phyloP scores from a whole-genome alignment of 2,329 filamentous ascomycete species.

The Colletotrichum lupini region DNA sequence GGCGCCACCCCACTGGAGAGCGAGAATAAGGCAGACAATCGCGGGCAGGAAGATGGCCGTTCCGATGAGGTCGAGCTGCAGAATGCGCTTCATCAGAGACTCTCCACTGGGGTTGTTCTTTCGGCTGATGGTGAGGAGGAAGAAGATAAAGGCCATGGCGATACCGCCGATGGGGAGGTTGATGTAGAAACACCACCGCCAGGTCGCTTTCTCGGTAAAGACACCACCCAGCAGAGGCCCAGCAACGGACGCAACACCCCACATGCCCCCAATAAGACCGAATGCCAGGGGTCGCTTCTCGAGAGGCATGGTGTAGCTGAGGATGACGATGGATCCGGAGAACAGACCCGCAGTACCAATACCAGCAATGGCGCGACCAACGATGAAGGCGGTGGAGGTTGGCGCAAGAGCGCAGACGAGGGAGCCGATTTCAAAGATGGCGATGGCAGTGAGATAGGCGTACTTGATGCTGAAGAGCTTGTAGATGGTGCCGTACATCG shows the following conservation, averaged over 20 bases:
- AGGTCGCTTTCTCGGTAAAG: slow-evolving; percentile 60
- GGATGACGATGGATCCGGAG: slow-evolving; percentile 60
- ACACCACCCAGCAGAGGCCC: slow-evolving; percentile 63
- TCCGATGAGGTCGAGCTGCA: slow-evolving; percentile 66
- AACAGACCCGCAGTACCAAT: slow-evolving; percentile 63
- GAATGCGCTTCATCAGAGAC: slow-evolving; percentile 50
- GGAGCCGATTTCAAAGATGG: slow-evolving; percentile 57
- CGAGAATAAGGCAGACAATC: slow-evolving; percentile 64
- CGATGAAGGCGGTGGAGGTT: slow-evolving; percentile 59
- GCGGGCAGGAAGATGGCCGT: slow-evolving; percentile 62
- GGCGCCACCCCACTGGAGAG: slow-evolving; percentile 67
- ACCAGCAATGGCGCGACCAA: slow-evolving; percentile 63
- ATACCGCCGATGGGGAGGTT: slow-evolving; percentile 59
- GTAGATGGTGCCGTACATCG: slow-evolving; percentile 61
- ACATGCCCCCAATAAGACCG: slow-evolving; percentile 66
- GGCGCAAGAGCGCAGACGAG: slow-evolving; percentile 57
- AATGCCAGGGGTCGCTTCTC: slow-evolving; percentile 64
- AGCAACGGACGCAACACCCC: slow-evolving; percentile 63
- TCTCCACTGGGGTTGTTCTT: slow-evolving; percentile 45
- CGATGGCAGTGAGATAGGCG: slow-evolving; percentile 54
- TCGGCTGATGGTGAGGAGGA: slow-evolving; percentile 52
- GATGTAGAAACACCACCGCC: slow-evolving; percentile 64
- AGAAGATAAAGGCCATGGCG: slow-evolving; percentile 58
- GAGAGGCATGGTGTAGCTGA: slow-evolving; percentile 61
- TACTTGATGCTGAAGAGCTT: slow-evolving; percentile 61